Evolutionary conservation across 1,284 basidiomycete species (phyloP).

Genomic region (Rhodotorula sp.): DNA sequence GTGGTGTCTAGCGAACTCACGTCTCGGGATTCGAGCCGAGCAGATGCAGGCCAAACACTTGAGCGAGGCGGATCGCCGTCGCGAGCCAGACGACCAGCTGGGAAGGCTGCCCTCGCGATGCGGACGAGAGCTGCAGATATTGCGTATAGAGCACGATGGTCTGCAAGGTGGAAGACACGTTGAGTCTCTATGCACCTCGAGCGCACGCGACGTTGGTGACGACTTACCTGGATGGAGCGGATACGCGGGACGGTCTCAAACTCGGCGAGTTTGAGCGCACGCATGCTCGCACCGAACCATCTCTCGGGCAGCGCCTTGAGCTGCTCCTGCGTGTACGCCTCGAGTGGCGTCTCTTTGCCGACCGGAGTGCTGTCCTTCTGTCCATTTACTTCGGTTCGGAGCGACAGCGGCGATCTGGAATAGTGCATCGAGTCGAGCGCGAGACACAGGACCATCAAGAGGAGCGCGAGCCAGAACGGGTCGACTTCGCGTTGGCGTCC

Average conservation of each 20-base stretch:
- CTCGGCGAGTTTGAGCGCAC: constrained; percentile 34
- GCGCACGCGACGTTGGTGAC: background rate
- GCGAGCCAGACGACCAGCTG: constrained; percentile 42
- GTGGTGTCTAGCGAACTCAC: constrained; percentile 3
- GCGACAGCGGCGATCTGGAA: constrained; percentile 36
- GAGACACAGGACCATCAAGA: constrained; percentile 41
- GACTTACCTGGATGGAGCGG: constrained; percentile 34
- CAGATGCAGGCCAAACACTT: constrained; percentile 40
- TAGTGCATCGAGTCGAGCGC: constrained; percentile 35
- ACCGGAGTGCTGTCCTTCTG: background rate
- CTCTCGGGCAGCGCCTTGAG: constrained; percentile 31
- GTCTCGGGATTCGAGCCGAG: constrained; percentile 38
- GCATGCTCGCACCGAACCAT: constrained; percentile 33
- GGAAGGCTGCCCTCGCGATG: constrained; percentile 37
- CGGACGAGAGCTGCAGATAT: constrained; percentile 40
- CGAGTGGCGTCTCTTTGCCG: constrained; percentile 19
- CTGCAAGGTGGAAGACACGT: constrained; percentile 5
- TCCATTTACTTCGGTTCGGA: constrained; percentile 4
- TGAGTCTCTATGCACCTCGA: background rate
- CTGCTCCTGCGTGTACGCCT: constrained; percentile 26
- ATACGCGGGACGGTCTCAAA: constrained; percentile 36
- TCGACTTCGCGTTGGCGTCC: constrained; percentile 34
- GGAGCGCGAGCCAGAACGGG: constrained; percentile 37
- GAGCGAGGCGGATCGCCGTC: constrained; percentile 35
- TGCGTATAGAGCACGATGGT: constrained; percentile 43